A percentile compares a stretch with the other conserved stretches of the same genome.
These are phyloP conservation scores for Xerocomellus intermedius DNA, from an alignment of 768 basidiomycete genomes.

Conservation along the genomic window DNA sequence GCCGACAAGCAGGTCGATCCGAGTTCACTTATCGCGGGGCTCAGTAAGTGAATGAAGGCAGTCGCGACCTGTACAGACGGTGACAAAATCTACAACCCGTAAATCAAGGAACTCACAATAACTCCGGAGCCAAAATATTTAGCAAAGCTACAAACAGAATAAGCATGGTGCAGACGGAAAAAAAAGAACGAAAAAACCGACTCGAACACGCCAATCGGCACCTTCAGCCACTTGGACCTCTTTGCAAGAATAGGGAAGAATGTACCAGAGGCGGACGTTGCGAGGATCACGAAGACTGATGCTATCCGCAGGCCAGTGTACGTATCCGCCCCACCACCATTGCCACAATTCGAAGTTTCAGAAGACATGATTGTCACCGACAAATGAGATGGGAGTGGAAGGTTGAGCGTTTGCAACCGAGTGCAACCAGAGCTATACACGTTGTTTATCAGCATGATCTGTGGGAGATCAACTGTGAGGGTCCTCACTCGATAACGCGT, in stretches of 20 bases:
- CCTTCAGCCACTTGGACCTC: constrained; percentile 46
- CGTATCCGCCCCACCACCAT: constrained; percentile 50
- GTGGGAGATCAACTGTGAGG: constrained; percentile 27
- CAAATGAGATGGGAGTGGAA: neutral
- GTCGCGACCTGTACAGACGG: constrained; percentile 67
- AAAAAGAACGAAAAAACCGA: constrained; percentile 34
- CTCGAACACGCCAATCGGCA: constrained; percentile 55
- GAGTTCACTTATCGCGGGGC: constrained; percentile 72
- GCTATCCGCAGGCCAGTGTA: constrained; percentile 59
- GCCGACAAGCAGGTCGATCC: constrained; percentile 64
- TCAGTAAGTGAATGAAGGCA: constrained; percentile 81
- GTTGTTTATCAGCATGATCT: neutral
- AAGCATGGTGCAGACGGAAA: neutral
- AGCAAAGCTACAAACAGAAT: constrained; percentile 54
- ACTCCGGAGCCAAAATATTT: constrained; percentile 92
- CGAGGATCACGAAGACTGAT: constrained; percentile 72
- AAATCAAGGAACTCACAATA: constrained; percentile 51
- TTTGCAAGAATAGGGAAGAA: constrained; percentile 69
- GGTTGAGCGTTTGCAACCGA: neutral
- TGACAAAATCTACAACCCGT: neutral
- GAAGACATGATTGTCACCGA: constrained; percentile 22
- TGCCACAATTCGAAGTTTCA: constrained; percentile 39
- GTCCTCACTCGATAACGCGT: constrained; percentile 16
- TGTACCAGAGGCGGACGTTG: constrained; percentile 57
- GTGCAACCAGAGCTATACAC: neutral